phyloP scores from a whole-genome alignment of 306 rosid genomes.

The Ziziphus jujuba region DNA sequence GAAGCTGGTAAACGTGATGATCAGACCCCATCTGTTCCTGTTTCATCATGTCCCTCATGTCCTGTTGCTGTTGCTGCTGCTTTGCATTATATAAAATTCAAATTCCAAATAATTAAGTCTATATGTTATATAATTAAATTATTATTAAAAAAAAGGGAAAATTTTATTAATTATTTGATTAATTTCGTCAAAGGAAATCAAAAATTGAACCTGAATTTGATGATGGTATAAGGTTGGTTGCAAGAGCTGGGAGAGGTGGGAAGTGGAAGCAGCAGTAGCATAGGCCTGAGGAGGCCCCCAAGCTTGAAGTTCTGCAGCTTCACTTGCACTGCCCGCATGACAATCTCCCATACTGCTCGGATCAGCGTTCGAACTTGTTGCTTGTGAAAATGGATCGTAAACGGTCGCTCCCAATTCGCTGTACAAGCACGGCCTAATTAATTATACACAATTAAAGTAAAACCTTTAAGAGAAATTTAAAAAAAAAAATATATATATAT shows the following conservation, averaged over 20 bases:
- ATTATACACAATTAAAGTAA: neutral
- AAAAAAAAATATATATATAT: neutral
- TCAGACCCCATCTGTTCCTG: no score
- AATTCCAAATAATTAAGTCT: no score
- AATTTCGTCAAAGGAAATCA: no score
- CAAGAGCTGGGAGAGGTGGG: constrained; percentile 23
- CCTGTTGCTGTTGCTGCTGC: no score
- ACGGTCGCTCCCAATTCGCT: constrained; percentile 55
- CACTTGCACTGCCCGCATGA: constrained; percentile 42
- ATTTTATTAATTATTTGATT: no score
- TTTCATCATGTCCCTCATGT: no score
- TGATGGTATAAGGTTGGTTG: constrained; percentile 29
- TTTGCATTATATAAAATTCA: no score
- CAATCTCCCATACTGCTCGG: constrained; percentile 48
- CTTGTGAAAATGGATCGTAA: constrained; percentile 67
- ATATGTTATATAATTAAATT: no score
- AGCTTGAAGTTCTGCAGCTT: constrained; percentile 41
- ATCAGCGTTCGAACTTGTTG: constrained; percentile 48
- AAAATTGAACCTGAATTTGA: constrained; percentile 22
- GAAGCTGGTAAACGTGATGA: no score
- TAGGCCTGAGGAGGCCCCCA: constrained; percentile 33
- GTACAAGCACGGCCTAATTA: no score
- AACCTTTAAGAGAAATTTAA: no score
- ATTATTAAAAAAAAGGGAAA: no score
- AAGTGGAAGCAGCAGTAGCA: constrained; percentile 13